Base-by-base conservation (phyloP, 1,139 yeast species). In the Yamadazyma atmosphaerica region DNA sequence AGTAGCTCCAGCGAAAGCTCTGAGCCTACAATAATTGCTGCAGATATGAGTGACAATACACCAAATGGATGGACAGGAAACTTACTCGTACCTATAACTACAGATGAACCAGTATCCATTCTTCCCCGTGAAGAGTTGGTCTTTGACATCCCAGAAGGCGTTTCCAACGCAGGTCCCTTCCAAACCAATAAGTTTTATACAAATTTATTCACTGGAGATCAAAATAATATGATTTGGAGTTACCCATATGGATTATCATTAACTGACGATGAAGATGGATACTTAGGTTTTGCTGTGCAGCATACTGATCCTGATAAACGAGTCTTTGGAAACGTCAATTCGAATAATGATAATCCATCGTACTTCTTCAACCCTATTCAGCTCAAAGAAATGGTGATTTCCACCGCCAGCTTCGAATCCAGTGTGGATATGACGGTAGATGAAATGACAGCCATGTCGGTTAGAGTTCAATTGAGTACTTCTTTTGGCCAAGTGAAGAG, bases 111-210 rank as follows among this genome's bases (percentile, higher is more conserved):
- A 22, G 68, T 69, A n/a, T 46, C 66, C 0, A 64, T 77, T 32
- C 81, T 83, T 61, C 46, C 70, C 7, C 62, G 74, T 43, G 61
- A 68, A 35, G 65, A 59, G 14, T 65, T 78, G 40, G 77, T 86
- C 61, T 40, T 84, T 71, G 36, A 61, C 59, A 31, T 61, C 65
- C 61, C 89, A 76, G 16, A 50, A 3, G 58, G 79, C 31, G 80
- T 77, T 29, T 62, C 63, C 41, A 68, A 67, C 46, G 56, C 61
- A 8, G 41, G 43, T 34, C 87, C 95, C 4, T 72, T 81, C 34
- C 79, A 80, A 46, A 88, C 97, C 14, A 89, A 89, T 64, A 87
- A 88, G 57, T 89, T 87, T 59, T 88, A 85, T 57, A 83, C 86
- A 7, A 89, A 89, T 60, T 63, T 88, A 55, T 64, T 87, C 44